Evolutionary conservation across 805 yeast genomes (phyloP), one percentile per base, ranked within the genome.

Genomic region (Monosporozyma aquatica): DNA sequence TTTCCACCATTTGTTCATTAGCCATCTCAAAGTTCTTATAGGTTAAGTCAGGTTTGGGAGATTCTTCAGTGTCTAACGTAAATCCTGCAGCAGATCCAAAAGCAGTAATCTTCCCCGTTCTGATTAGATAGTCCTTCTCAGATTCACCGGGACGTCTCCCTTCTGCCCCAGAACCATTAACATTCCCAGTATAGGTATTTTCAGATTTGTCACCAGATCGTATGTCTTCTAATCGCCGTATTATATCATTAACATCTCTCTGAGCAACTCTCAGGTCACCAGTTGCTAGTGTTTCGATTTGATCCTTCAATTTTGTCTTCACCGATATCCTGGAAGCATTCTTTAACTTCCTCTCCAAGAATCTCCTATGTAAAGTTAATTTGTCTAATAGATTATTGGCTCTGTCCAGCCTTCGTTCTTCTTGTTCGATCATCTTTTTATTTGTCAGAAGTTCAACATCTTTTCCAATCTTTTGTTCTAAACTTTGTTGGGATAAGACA

Each of bases 101-200:
- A 0, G 97, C 97, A 0, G 98, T 92, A 43, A 87, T 76, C 58
- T 87, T 80, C 23, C 98, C 98, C 0, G 90, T 89, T 49, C 98
- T 71, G 0, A 92, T 75, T 46, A 92, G 68, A 55, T 63, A 89
- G 40, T 89, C 97, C 43, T 76, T 76, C 54, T 82, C 83, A 0
- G 87, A 64, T 55, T 92, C 97, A n/a, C 75, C 83, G 0, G 82
- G 77, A 6, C 74, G 67, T 48, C 70, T 67, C 3, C 65, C 73
- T n/a, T 52, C 50, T 1, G 55, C 47, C 1, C 46, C 54, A 1
- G 11, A 5, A 13, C 42, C 48, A 4, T 51, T 56, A 9, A 45
- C 53, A 22, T 3, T 14, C 5, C 41, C 30, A 6, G 40, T 37
- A 8, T 47, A 43, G 28, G 52, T 42, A 14, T 53, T 43, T 5